Base-by-base conservation (phyloP, 305 asterid genomes). In the Solanum hybrid region DNA sequence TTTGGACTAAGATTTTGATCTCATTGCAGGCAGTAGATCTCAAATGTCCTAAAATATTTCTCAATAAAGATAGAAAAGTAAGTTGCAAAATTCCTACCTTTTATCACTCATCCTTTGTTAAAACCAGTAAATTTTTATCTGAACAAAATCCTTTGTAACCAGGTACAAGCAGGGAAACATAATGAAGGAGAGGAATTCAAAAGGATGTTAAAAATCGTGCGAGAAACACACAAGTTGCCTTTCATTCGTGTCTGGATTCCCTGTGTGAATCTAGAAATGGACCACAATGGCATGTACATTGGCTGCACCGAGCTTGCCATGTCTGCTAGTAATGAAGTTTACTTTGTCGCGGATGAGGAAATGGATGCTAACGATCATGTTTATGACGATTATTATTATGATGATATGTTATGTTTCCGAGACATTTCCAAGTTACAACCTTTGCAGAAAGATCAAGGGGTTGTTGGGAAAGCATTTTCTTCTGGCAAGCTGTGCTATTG, bases 171-270 rank as follows among this genome's bases (percentile, higher is more conserved):
- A 93, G 95, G 95, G 87, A 95, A 97, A 77, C 96, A 95, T 89
- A 94, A 93, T 89, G 99, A 97, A 22, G 91, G 96, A 88, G 97
- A 93, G 10, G 97, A 95, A 85, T 94, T 97, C 91, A 86, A 96
- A 94, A 96, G 94, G 92, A 94, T 95, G 92, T 92, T 95, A 14
- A 94, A 97, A 20, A 95, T 95, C 76, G 96, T 97, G 26, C 94
- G 99, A 81, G 99, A 95, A 92, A 93, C 95, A 84, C 98, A 96
- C 95, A 92, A 92, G 36, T 72, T 97, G 82, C 99, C 99, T 13
- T 95, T 97, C 77, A 97, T 98, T 91, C 99, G 96, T 90, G 96
- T 98, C 3, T 97, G 99, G 99, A 95, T 96, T 78, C 98, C 99
- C 3, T 97, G 98, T 92, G 87, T 92, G 90, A 97, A 95, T 88